These are phyloP conservation scores for Lactuca sativa DNA, from an alignment of 129 eudicot species.

Conservation along the genomic window DNA sequence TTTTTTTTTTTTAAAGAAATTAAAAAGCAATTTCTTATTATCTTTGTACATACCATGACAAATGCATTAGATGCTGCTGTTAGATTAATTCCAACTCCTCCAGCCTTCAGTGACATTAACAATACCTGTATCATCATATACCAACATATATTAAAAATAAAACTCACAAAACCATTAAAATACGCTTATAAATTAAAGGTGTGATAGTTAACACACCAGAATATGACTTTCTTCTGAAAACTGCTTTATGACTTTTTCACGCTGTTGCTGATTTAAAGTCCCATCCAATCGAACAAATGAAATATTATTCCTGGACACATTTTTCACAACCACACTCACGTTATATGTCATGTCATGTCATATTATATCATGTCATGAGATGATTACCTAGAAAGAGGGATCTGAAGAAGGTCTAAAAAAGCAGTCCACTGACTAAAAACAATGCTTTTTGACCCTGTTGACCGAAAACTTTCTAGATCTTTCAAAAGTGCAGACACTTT, in stretches of 20 bases:
- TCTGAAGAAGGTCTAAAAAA: slow-evolving; percentile 82
- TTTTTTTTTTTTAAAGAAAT: neutral
- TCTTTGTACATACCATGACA: slow-evolving; percentile 54
- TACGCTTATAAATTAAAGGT: neutral
- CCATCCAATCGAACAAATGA: slow-evolving; percentile 96
- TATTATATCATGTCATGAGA: no score
- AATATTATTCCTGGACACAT: slow-evolving; percentile 59
- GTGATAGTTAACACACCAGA: slow-evolving; percentile 44
- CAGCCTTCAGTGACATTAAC: slow-evolving; percentile 95
- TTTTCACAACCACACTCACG: neutral
- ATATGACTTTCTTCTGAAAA: slow-evolving; percentile 80
- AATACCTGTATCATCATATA: slow-evolving; percentile 52
- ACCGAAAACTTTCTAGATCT: slow-evolving; percentile 58
- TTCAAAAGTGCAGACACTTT: slow-evolving; percentile 71
- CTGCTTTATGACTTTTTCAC: slow-evolving; percentile 87
- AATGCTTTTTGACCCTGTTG: slow-evolving; percentile 79
- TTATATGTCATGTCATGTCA: no score
- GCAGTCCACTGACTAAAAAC: slow-evolving; percentile 99
- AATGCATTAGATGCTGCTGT: slow-evolving; percentile 99
- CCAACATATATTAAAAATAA: neutral
- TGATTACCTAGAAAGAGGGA: slow-evolving; percentile 79
- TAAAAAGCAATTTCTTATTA: neutral
- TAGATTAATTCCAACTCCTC: slow-evolving; percentile 96
- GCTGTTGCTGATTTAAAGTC: slow-evolving; percentile 90
- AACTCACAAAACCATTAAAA: neutral